Base-by-base conservation (phyloP, 1,284 basidiomycete genomes). In the Tremellales sp. region DNA sequence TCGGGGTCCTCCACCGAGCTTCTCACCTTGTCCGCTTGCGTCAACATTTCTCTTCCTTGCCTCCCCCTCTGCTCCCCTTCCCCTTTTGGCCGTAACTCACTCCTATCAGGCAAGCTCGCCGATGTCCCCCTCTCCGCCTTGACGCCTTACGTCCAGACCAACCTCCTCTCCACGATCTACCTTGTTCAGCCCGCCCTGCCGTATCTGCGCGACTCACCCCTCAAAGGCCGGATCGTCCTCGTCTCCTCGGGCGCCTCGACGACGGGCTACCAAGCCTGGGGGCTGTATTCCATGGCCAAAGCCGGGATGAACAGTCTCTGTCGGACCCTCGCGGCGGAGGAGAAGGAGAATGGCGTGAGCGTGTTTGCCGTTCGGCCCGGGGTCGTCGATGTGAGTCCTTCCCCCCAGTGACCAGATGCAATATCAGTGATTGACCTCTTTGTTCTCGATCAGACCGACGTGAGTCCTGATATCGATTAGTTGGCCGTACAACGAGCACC, bases 221-320 rank as follows among this genome's bases (percentile, higher is more conserved):
- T 39, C 10, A 16, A 35, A 2, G 76, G 74, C 1, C 61, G 68
- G 16, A 69, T 78, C 40, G 71, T 80, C 14, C 63, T 79, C 25
- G 76, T 78, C 13, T 74, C 72, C 5, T 76, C 74, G 2, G 78
- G 78, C 9, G 78, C 78, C 0, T 73, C 75, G 2, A 65, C 67
- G 2, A 70, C 69, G 0, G 74, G 73, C 8, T 73, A 70, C 26
- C 66, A 73, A 3, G 76, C 73, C 0, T 79, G 78, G 78, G 72
- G 72, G 0, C 65, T 76, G 35, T 79, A 79, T 63, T 75, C 71
- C 18, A 58, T 65, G 52, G 64, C 59, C 50, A 73, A 73, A 48
- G 78, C 78, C 0, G 78, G 74, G 0, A 60, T 78, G 63, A 79
- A 79, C 60, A 70, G 74, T 10, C 63, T 79, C 6, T 58, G 59